These are phyloP conservation scores for Cairneyella variabilis DNA, from an alignment of 495 filamentous ascomycete species.

Conservation along the genomic window DNA sequence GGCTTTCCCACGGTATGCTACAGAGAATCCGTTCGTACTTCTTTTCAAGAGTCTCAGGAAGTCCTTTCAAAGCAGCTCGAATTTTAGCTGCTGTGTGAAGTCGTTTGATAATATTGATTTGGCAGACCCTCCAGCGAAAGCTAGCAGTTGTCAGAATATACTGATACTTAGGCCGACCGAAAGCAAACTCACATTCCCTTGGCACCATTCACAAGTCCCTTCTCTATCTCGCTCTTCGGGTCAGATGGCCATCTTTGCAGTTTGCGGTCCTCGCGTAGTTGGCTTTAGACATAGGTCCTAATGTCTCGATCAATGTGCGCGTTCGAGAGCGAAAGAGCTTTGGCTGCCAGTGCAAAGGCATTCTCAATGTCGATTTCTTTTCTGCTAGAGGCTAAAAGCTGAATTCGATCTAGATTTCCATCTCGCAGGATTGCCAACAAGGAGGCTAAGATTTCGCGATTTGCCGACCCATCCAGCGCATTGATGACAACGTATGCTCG, in stretches of 20 bases:
- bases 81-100: slow-evolving; percentile 18
- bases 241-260: slow-evolving; percentile 24
- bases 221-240: slow-evolving; percentile 25
- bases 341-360: slow-evolving; percentile 13
- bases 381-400: slow-evolving; percentile 38
- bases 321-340: slow-evolving; percentile 21
- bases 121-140: slow-evolving; percentile 39
- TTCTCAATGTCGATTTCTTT: slow-evolving; percentile 34
- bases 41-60: slow-evolving; percentile 32
- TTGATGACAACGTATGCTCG: too few species aligned
- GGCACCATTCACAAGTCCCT: slow-evolving; percentile 27
- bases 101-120: slow-evolving; percentile 29
- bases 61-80: slow-evolving; percentile 22
- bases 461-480: too few species aligned
- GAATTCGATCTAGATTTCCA: too few species aligned
- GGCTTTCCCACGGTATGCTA: slow-evolving; percentile 23
- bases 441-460: too few species aligned
- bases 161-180: neutral
- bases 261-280: slow-evolving; percentile 2
- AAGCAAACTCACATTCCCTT: slow-evolving; percentile 37
- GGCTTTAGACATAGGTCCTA: slow-evolving; percentile 11
- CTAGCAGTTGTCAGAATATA: slow-evolving; percentile 10
- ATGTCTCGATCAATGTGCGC: slow-evolving; percentile 24
- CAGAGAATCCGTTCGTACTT: slow-evolving; percentile 33
- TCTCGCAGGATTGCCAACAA: too few species aligned